Evolutionary conservation across 441 rosid genomes (phyloP), one percentile per base, ranked within the genome.

Genomic region (Breynia disticha): DNA sequence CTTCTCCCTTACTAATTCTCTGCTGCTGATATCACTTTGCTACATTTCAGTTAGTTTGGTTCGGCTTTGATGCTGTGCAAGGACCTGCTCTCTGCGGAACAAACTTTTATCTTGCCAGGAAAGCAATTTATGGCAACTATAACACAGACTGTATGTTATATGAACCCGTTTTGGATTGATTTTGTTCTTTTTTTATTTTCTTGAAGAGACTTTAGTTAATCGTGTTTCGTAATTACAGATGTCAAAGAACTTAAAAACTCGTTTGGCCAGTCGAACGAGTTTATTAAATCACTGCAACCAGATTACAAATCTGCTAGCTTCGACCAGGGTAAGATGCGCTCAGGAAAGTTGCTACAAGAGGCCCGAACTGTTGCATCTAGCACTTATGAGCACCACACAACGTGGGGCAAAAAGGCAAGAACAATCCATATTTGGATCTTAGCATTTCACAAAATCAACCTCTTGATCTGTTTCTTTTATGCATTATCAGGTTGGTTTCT

Each of bases 11-110:
- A 28, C 35, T 28, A 28, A 28, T 24, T 35, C 16, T 15, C n/a
- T 21, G 9, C 11, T 16, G 12, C 16, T 24, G 43, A n/a, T 16
- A 19, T 15, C 6, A 18, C 8, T 0, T 32, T 9, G 4, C 37
- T 52, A 24, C 10, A 45, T 55, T 55, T 66, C 61, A 65, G 79
- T 5, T 46, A 1, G 4, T 0, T 4, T 68, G 63, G 67, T 13
- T 39, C 4, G 77, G 82, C 38, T 32, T 72, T 21, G 77, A 78
- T 65, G 83, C 78, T 20, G 44, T 78, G 16, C 46, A 48, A 35
- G 79, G 82, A 49, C 82, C 79, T 3, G 0, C 49, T 0, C 10
- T 74, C 43, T 62, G 67, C 11, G 82, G 82, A 2, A 62, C 69
- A 16, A 50, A 64, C 57, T 72, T 67, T 56, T 74, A 72, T n/a